Evolutionary conservation across 495 filamentous ascomycete genomes (phyloP).

Genomic region (Hypoxylon intermedium): DNA sequence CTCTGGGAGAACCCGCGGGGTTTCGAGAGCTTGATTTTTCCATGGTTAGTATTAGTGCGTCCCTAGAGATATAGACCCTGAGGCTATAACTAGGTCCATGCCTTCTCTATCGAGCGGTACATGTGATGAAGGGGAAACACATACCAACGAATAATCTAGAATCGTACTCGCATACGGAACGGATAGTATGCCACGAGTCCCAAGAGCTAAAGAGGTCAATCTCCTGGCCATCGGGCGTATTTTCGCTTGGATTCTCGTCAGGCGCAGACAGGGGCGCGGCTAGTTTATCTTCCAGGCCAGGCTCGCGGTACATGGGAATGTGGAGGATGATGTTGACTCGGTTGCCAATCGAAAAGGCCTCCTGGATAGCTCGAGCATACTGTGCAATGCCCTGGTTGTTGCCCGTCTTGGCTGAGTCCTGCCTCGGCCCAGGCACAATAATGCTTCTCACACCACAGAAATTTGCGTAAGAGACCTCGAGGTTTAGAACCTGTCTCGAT

Average conservation of each 20-base stretch:
- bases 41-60: conserved; percentile 2
- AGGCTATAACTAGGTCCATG: not conserved
- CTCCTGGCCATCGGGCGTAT: conserved; percentile 38
- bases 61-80: not conserved
- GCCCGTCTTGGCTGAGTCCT: conserved; percentile 47
- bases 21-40: conserved; percentile 65
- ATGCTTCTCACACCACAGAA: conserved; percentile 90
- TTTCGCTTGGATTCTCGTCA: conserved; percentile 38
- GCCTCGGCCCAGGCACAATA: conserved; percentile 76
- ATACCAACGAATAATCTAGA: conserved; percentile 84
- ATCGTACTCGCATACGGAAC: conserved; percentile 86
- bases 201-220: conserved; percentile 77
- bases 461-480: conserved; percentile 91
- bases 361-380: conserved; percentile 85
- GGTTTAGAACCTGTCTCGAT: conserved; percentile 84
- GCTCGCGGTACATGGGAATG: conserved; percentile 75
- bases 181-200: conserved; percentile 92
- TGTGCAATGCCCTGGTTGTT: conserved; percentile 59
- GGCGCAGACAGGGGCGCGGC: conserved; percentile 46
- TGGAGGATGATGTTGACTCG: conserved; percentile 83
- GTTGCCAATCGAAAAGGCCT: conserved; percentile 72
- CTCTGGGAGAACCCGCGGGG: conserved; percentile 81
- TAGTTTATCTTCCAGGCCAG: conserved; percentile 50
- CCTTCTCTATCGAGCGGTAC: not conserved
- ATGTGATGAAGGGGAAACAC: conserved; percentile 41